Percentiles rank a stretch among this genome's conserved stretches.
These are phyloP conservation scores for Nitzschia inconspicua DNA, from an alignment of 108 stramenopile species.

Conservation along the genomic window DNA sequence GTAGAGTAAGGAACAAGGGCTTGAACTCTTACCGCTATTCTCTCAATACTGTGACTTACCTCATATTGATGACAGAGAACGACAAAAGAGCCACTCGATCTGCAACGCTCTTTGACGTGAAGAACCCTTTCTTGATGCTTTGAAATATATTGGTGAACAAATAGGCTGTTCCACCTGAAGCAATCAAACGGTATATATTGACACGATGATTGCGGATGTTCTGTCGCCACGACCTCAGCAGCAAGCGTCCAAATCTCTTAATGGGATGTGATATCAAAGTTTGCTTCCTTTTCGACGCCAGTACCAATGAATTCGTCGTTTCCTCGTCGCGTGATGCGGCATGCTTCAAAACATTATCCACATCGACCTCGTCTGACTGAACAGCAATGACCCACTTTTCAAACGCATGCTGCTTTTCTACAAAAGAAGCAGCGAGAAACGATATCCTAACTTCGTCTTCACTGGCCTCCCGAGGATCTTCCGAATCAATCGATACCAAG, in stretches of 20 bases:
- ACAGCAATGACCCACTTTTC: no score
- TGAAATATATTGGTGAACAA: slow-evolving; percentile 67
- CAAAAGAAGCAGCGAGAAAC: slow-evolving; percentile 30
- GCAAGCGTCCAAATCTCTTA: slow-evolving; percentile 52
- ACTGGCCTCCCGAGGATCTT: slow-evolving; percentile 43
- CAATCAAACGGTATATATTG: slow-evolving; percentile 50
- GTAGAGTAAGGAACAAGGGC: slow-evolving; percentile 1
- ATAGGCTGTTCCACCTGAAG: slow-evolving; percentile 50
- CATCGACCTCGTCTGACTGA: background rate
- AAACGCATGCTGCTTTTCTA: slow-evolving; percentile 15
- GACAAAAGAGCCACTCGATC: slow-evolving; percentile 79
- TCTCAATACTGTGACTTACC: slow-evolving; percentile 19
- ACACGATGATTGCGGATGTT: slow-evolving; percentile 59
- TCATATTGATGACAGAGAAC: slow-evolving; percentile 77
- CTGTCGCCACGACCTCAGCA: slow-evolving; percentile 72
- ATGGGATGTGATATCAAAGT: slow-evolving; percentile 8
- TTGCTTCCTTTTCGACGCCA: background rate
- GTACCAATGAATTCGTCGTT: background rate
- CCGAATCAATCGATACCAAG: slow-evolving; percentile 68
- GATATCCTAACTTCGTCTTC: slow-evolving; percentile 56
- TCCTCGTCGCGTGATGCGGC: no score
- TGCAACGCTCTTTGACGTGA: slow-evolving; percentile 69
- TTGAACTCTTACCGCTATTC: no score
- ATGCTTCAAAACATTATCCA: background rate
- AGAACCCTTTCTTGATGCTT: slow-evolving; percentile 42